Evolutionary conservation across 108 stramenopile genomes (phyloP).

Genomic region (Fragilariopsis cylindrus): DNA sequence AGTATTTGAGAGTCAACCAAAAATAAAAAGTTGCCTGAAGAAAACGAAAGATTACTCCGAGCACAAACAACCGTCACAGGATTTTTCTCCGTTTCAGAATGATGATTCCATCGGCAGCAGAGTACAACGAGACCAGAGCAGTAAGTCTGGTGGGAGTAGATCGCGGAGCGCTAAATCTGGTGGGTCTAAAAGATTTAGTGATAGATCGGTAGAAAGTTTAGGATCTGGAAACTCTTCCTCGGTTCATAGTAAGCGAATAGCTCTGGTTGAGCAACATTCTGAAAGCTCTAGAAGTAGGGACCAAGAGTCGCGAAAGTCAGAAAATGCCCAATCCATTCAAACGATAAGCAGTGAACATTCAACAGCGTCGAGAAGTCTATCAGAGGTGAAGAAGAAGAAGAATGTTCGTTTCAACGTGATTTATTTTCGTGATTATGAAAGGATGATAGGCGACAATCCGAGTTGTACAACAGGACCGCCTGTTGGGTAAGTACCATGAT

Average conservation of each 20-base stretch:
- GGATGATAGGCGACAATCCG: conserved; percentile 80
- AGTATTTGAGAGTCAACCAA: conserved; percentile 10
- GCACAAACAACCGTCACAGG: neutral
- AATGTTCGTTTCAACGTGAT: conserved; percentile 51
- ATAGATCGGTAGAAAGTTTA: conserved; percentile 13
- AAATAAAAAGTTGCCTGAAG: conserved; percentile 19
- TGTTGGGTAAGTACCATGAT: conserved; percentile 37
- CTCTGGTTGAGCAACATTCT: conserved; percentile 3
- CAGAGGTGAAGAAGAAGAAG: conserved; percentile 3
- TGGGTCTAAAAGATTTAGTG: neutral
- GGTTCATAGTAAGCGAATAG: neutral
- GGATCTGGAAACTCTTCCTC: conserved; percentile 9
- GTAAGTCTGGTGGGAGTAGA: neutral
- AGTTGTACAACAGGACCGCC: conserved; percentile 65
- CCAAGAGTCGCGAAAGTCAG: conserved; percentile 16
- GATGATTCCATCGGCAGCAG: neutral
- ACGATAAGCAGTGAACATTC: conserved; percentile 2
- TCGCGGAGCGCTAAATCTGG: conserved; percentile 1
- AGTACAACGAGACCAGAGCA: neutral
- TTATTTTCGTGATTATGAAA: conserved; percentile 75
- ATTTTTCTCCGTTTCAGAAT: conserved; percentile 1
- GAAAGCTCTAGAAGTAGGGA: conserved; percentile 11
- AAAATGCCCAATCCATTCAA: conserved; percentile 6
- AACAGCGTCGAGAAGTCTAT: neutral
- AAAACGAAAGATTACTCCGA: neutral